These are phyloP conservation scores for Lophiostoma macrostomum DNA, from an alignment of 495 filamentous ascomycete genomes.

Conservation along the genomic window DNA sequence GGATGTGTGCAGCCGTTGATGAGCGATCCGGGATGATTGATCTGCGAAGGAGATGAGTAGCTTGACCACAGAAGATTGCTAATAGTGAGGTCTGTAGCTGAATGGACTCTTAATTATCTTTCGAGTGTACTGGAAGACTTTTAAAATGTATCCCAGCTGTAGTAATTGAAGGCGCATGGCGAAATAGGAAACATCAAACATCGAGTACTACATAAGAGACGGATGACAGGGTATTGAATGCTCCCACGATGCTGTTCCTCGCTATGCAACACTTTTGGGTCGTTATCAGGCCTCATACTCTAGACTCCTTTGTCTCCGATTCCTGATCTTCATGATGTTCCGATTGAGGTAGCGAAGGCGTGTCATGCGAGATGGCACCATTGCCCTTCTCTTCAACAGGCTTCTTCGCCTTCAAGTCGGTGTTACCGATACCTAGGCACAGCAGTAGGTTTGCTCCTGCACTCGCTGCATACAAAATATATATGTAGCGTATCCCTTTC, in stretches of 20 bases:
- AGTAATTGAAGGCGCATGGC: too few relatives aligned
- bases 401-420: conserved; percentile 14
- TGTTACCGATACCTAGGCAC: conserved; percentile 16
- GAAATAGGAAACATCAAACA: too few relatives aligned
- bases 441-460: conserved; percentile 11
- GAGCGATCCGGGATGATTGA: too few relatives aligned
- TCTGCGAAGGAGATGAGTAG: neutral
- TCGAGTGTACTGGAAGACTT: too few relatives aligned
- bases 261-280: neutral
- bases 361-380: neutral
- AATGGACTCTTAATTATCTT: too few relatives aligned
- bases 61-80: neutral
- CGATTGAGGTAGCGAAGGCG: too few relatives aligned
- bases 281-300: too few relatives aligned
- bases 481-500: conserved; percentile 14
- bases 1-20: conserved; percentile 6
- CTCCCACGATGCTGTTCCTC: conserved; percentile 1
- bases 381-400: conserved; percentile 4
- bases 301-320: too few relatives aligned
- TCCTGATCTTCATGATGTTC: too few relatives aligned
- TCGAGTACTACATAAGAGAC: too few relatives aligned
- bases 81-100: too few relatives aligned
- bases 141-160: too few relatives aligned
- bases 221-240: neutral
- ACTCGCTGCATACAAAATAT: conserved; percentile 20